phyloP scores from a whole-genome alignment of 768 basidiomycete species.

The Rhizopogon roseolus region DNA sequence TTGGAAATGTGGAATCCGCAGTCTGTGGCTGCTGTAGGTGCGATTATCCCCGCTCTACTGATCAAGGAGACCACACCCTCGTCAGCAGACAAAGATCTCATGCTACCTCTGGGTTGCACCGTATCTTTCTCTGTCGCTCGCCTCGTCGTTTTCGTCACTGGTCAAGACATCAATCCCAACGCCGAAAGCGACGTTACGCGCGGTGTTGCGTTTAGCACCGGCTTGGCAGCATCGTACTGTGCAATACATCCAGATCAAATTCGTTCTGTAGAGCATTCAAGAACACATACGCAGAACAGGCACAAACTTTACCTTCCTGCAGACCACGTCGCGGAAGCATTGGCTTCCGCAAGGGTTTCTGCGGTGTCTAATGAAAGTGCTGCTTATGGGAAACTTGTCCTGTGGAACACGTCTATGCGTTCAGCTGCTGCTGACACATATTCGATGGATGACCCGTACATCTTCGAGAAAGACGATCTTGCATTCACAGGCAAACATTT shows the following conservation, averaged over 20 bases:
- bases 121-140: conserved; percentile 54
- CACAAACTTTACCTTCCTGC: conserved; percentile 50
- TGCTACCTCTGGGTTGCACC: conserved; percentile 52
- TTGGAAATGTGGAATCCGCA: conserved; percentile 65
- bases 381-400: conserved; percentile 37
- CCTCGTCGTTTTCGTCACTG: conserved; percentile 64
- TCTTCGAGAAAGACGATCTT: conserved; percentile 49
- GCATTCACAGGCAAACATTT: conserved; percentile 36
- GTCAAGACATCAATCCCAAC: conserved; percentile 75
- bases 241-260: conserved; percentile 29
- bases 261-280: conserved; percentile 13
- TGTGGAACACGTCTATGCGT: conserved; percentile 50
- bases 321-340: conserved; percentile 44
- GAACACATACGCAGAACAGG: conserved; percentile 39
- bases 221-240: conserved; percentile 52
- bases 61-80: conserved; percentile 8
- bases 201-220: conserved; percentile 58
- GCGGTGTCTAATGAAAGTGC: conserved; percentile 29
- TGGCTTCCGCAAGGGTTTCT: conserved; percentile 35
- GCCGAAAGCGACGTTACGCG: conserved; percentile 63
- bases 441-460: conserved; percentile 61
- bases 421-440: conserved; percentile 63
- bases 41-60: conserved; percentile 40
- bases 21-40: conserved; percentile 49
- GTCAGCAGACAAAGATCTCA: conserved; percentile 22